Evolutionary conservation across 306 rosid genomes (phyloP).

Genomic region (Vachellia collinsii): DNA sequence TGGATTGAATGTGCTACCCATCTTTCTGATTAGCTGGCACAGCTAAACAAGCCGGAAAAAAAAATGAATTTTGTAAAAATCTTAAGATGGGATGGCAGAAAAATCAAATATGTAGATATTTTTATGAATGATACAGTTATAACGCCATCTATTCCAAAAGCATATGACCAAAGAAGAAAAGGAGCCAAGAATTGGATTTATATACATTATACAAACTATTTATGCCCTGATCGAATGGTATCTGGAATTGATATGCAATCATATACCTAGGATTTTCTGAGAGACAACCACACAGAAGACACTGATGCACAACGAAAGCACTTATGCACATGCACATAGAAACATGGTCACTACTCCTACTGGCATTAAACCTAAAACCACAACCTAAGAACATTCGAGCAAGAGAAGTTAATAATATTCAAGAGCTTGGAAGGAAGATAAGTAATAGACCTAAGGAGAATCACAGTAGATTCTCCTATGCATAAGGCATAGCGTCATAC

Average conservation of each 20-base stretch:
- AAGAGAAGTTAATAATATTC: constrained; percentile 6
- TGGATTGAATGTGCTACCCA: constrained; percentile 97
- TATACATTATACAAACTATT: constrained; percentile 2
- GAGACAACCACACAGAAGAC: constrained; percentile 11
- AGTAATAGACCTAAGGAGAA: constrained; percentile 20
- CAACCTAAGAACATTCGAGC: constrained; percentile 10
- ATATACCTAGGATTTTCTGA: constrained; percentile 6
- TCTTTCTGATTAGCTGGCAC: constrained; percentile 47
- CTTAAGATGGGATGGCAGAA: constrained; percentile 37
- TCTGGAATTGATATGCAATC: constrained; percentile 18
- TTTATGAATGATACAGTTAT: constrained; percentile 26
- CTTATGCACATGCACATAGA: background rate
- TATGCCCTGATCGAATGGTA: constrained; percentile 25
- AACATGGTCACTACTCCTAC: background rate
- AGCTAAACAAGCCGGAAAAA: constrained; percentile 42
- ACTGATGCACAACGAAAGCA: background rate
- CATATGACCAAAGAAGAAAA: background rate
- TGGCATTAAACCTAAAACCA: constrained; percentile 32
- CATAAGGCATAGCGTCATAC: constrained; percentile 3
- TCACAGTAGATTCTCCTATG: constrained; percentile 4
- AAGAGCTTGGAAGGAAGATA: background rate
- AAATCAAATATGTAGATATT: constrained; percentile 6
- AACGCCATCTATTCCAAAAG: constrained; percentile 13
- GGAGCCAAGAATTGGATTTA: background rate
- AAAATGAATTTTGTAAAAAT: constrained; percentile 41